Percentiles rank a stretch among this genome's conserved stretches.
phyloP scores from a whole-genome alignment of 495 filamentous ascomycete genomes.

The Extremus antarcticus region DNA sequence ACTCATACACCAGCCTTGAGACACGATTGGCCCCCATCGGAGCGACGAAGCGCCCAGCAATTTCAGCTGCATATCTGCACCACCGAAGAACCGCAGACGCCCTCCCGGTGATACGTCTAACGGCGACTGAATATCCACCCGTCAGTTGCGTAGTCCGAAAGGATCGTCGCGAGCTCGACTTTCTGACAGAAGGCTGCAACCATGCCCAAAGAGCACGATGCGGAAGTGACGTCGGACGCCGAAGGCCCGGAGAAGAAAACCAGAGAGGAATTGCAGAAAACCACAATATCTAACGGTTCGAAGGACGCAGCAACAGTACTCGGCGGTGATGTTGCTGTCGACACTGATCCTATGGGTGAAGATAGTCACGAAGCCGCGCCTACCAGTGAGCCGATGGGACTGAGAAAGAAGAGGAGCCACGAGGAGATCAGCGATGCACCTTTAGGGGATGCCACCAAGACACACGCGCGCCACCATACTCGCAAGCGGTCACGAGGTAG shows the following conservation, averaged over 20 bases:
- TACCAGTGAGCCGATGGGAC: constrained; percentile 18
- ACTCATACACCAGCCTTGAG: too few relatives aligned
- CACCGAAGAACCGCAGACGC: not conserved
- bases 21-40: too few relatives aligned
- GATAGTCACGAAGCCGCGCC: not conserved
- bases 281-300: constrained; percentile 40
- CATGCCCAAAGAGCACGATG: not conserved
- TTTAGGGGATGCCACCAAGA: constrained; percentile 7
- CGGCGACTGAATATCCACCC: too few relatives aligned
- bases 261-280: constrained; percentile 51
- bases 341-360: not conserved
- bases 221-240: constrained; percentile 6
- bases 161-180: not conserved
- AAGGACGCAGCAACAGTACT: constrained; percentile 14
- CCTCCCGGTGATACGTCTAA: not conserved
- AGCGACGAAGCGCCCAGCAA: not conserved
- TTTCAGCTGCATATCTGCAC: not conserved
- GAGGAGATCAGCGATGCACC: constrained; percentile 36
- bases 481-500: constrained; percentile 31
- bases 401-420: constrained; percentile 45
- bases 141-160: too few relatives aligned
- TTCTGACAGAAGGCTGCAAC: not conserved
- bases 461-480: constrained; percentile 20
- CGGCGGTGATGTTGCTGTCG: not conserved
- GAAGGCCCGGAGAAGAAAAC: constrained; percentile 39